Evolutionary conservation across 164 flowering plant genomes (phyloP), one percentile per base, ranked within the genome.

Genomic region (Tinospora cordifolia): DNA sequence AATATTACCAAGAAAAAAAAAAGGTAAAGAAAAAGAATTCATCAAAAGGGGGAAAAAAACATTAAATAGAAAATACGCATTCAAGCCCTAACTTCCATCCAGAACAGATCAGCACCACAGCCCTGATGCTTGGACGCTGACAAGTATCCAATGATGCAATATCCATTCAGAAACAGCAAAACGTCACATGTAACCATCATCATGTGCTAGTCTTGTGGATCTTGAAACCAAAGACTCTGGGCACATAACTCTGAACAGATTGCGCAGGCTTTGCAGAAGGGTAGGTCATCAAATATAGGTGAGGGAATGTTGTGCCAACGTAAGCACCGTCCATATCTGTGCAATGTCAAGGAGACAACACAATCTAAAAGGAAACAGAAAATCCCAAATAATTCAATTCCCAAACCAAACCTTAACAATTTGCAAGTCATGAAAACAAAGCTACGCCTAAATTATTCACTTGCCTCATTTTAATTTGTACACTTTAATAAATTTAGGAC

Each of bases 241-340:
- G 90, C n/a, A 82, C 82, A 40, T 88, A 88, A 79, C 75, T 81
- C 79, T 88, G 93, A 36, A 82, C 46, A 17, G 90, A 79, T 76
- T 84, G 86, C 66, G 79, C 90, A 58, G 93, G 93, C 78, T 84
- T 88, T 51, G 30, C 63, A 3, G 63, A 6, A 87, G 81, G 77
- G 39, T 87, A 87, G 2, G 89, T 83, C 93, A 88, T 88, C 79
- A 84, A 62, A 71, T 86, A 88, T 38, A 88, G 76, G 68, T 88
- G 93, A 38, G 93, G 93, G 73, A 88, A 87, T 62, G 93, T 88
- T 14, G 90, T 88, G 36, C 93, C 93, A 51, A 88, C 85, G 69
- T 87, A 88, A 64, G 90, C 89, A 60, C 93, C 91, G 75, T 88
- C 93, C 51, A 88, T 86, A 69, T 88, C 92, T 88, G 46, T 22